These are phyloP conservation scores for Heterotrichella gracilis DNA, from an alignment of 352 stramenopile genomes.

Conservation along the genomic window DNA sequence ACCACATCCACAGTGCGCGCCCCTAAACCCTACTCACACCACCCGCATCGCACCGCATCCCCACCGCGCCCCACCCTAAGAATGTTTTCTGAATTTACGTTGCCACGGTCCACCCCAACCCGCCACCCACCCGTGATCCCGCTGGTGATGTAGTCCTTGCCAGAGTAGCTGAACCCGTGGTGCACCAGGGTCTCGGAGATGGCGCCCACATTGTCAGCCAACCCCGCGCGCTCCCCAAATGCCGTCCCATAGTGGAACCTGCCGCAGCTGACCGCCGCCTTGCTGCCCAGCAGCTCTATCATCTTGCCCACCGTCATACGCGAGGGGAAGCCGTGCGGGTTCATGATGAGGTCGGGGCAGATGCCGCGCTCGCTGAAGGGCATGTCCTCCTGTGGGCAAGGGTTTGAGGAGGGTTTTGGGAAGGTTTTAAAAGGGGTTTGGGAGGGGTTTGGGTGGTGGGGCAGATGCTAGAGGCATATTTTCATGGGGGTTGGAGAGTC, in stretches of 20 bases:
- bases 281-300: slow-evolving; percentile 89
- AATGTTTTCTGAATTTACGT: not conserved
- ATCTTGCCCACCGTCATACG: slow-evolving; percentile 98
- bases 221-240: slow-evolving; percentile 64
- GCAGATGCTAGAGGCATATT: slow-evolving; percentile 20
- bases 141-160: slow-evolving; percentile 66
- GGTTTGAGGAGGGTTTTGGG: not conserved
- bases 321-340: slow-evolving; percentile 95
- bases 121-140: slow-evolving; percentile 22
- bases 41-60: not conserved
- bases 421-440: too few species aligned
- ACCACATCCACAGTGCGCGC: not conserved
- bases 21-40: not conserved
- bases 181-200: slow-evolving; percentile 61
- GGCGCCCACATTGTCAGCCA: too few species aligned
- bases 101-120: not conserved
- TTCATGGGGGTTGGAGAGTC: too few species aligned
- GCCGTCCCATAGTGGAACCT: slow-evolving; percentile 81
- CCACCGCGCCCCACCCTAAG: not conserved
- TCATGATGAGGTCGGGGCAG: slow-evolving; percentile 97
- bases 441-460: slow-evolving; percentile 95
- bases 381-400: slow-evolving; percentile 88
- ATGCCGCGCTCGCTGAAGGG: slow-evolving; percentile 91
- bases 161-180: slow-evolving; percentile 90
- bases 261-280: slow-evolving; percentile 74